Base-by-base conservation (phyloP, 495 filamentous ascomycete genomes). In the Neurospora sp. region DNA sequence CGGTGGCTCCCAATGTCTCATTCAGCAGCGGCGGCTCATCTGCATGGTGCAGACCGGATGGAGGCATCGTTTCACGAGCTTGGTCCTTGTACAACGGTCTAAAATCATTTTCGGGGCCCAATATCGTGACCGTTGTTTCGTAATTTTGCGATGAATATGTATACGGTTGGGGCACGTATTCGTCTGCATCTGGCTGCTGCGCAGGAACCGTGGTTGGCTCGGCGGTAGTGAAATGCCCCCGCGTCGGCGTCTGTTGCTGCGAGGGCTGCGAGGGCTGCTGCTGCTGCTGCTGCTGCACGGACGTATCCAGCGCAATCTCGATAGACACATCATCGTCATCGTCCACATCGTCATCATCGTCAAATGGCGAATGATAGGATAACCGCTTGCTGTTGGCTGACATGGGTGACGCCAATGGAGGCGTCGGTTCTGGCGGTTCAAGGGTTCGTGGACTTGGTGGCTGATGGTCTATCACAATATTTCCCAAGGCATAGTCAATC, bases 71-170 rank as follows among this genome's bases (percentile, higher is more conserved):
- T 16, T 69, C 70, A 80, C 77, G 71, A 73, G 71, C 70, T 59
- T 71, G 74, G 59, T 81, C 81, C 76, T 75, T 77, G 73, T 77
- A 69, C 45, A 78, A 77, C 71, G 81, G 76, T 68, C 70, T 71
- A 71, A 84, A 85, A 76, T 82, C 81, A 72, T 75, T 74, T 47
- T 79, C 83, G 45, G 80, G 81, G 14, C 82, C 82, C 70, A 85
- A 74, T 22, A 83, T 84, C 22, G 83, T 85, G 69, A 85, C 80
- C 69, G 83, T 86, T 20, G 81, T 85, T 73, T 78, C 76, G 61
- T 82, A 81, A 65, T 74, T 74, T 18, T 78, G 74, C 27, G 82
- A 77, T 16, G 78, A 72, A 68, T 77, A 79, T 10, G 74, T 75
- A 70, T 76, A 81, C 40, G 83, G 83, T 69, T 77, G 79, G 45